Evolutionary conservation across 2,329 filamentous ascomycete genomes (phyloP), one percentile per base, ranked within the genome.

Genomic region (Colletotrichum cordylinicola): DNA sequence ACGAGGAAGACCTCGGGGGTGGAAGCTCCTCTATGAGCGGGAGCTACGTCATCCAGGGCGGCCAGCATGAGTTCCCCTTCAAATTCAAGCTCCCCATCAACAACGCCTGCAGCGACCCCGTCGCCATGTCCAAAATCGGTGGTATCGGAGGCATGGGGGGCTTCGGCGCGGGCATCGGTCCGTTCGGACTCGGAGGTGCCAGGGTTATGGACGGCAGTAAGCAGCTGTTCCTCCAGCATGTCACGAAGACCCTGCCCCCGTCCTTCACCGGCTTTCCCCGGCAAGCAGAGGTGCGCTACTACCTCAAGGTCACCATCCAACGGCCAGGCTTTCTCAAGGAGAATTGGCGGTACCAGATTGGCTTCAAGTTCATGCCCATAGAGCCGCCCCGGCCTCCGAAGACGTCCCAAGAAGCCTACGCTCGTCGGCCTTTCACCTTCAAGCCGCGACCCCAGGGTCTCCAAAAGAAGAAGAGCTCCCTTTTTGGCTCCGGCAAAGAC

Each of bases 301-400:
- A 95, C 82, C 90, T 98, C 82, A 99, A 99, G 84, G 95, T 94
- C n/a, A 98, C 97, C 0, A 93, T 98, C 8, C 95, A 96, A 81
- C 90, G 96, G n/a, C 95, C 96, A 0, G 93, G 94, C 16, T 90
- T 98, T 75, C 95, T 98, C 85, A 96, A 96, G 82, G 96, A 98
- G 85, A 98, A 98, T 81, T 94, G 95, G 84, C 90, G 96, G 24
- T 88, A 89, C 78, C 87, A 91, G 77, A 81, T 89, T 43, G 92
- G 93, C 43, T 94, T 98, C 85, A 96, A 95, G 74, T 97, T 99
- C 82, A 89, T 98, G 48, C 97, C 97, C 6, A 96, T 98, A 79
- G 97, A 99, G 83, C 95, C 95, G 8, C 96, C 96, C 1, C 90
- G 96, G 56, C 92, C 92, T 1, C 87, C 90, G 6, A 86, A 88